Conservation (phyloP, 108 stramenopile species). For the Nitzschia putrida region DNA sequence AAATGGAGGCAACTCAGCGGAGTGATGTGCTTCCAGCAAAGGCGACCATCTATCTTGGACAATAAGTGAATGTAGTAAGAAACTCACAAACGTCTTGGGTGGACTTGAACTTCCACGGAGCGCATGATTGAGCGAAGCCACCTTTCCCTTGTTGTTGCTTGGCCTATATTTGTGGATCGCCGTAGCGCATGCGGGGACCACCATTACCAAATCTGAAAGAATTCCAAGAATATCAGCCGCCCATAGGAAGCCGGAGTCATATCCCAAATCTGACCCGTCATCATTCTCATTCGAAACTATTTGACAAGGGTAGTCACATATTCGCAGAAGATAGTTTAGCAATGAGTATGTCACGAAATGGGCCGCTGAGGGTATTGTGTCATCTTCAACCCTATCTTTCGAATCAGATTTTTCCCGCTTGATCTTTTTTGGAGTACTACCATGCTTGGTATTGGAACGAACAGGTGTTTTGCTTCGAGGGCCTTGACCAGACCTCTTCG, state of each 20-base stretch:
- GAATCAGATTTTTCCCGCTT: constrained; percentile 39
- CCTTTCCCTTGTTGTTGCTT: constrained; percentile 12
- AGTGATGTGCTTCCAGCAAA: constrained; percentile 4
- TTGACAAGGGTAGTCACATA: too few species aligned
- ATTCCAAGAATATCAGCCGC: constrained; percentile 73
- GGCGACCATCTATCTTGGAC: constrained; percentile 65
- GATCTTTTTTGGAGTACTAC: constrained; percentile 20
- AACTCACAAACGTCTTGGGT: constrained; percentile 78
- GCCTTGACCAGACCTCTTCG: constrained; percentile 28
- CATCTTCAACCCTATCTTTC: constrained; percentile 31
- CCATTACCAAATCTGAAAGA: constrained; percentile 85
- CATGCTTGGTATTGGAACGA: constrained; percentile 24
- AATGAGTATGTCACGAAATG: not conserved
- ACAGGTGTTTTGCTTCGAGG: constrained; percentile 55
- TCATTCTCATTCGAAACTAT: not conserved
- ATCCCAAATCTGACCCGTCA: constrained; percentile 23
- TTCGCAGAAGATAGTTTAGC: not conserved
- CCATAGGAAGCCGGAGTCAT: constrained; percentile 58
- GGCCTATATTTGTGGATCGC: constrained; percentile 80
- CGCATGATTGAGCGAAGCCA: constrained; percentile 53
- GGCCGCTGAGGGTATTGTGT: not conserved
- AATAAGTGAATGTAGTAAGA: constrained; percentile 82
- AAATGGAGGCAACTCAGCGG: not conserved
- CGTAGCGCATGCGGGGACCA: constrained; percentile 87
- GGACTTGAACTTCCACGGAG: constrained; percentile 70